A percentile compares a stretch with the other conserved stretches of the same genome.
These are phyloP conservation scores for Crithidia expoeki DNA, from an alignment of 208 protist genomes.

Conservation along the genomic window DNA sequence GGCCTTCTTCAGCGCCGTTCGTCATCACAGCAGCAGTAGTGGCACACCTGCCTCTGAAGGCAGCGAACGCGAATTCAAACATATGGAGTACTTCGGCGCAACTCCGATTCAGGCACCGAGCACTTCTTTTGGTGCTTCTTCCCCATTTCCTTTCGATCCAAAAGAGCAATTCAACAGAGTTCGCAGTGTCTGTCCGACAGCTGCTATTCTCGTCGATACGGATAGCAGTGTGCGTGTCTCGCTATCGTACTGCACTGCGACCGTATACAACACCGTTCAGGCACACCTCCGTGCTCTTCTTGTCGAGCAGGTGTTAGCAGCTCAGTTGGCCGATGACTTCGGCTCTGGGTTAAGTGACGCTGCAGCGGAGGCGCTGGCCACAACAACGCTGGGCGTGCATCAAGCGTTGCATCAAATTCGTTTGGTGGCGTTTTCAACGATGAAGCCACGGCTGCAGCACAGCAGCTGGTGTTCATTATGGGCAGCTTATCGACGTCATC, in stretches of 20 bases:
- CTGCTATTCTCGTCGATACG: slow-evolving; percentile 22
- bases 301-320: slow-evolving; percentile 5
- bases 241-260: slow-evolving; percentile 14
- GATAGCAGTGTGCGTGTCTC: slow-evolving; percentile 15
- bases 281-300: slow-evolving; percentile 10
- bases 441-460: slow-evolving; percentile 18
- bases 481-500: slow-evolving; percentile 4
- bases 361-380: neutral
- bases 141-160: neutral
- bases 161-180: too few species aligned
- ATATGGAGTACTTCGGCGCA: neutral
- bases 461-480: slow-evolving; percentile 25
- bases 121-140: too few species aligned
- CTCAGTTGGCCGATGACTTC: slow-evolving; percentile 1
- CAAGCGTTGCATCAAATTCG: slow-evolving; percentile 8
- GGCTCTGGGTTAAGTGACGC: neutral
- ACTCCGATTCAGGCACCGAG: too few species aligned
- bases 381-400: slow-evolving; percentile 9
- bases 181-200: slow-evolving; percentile 13
- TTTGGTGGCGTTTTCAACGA: slow-evolving; percentile 23
- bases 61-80: too few species aligned
- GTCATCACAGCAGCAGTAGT: too few species aligned
- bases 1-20: too few species aligned
- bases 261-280: slow-evolving; percentile 23
- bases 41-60: too few species aligned